Percentiles rank a stretch among this genome's conserved stretches.
These are phyloP conservation scores for Neurospora sp. DNA, from an alignment of 495 filamentous ascomycete species.

Conservation along the genomic window DNA sequence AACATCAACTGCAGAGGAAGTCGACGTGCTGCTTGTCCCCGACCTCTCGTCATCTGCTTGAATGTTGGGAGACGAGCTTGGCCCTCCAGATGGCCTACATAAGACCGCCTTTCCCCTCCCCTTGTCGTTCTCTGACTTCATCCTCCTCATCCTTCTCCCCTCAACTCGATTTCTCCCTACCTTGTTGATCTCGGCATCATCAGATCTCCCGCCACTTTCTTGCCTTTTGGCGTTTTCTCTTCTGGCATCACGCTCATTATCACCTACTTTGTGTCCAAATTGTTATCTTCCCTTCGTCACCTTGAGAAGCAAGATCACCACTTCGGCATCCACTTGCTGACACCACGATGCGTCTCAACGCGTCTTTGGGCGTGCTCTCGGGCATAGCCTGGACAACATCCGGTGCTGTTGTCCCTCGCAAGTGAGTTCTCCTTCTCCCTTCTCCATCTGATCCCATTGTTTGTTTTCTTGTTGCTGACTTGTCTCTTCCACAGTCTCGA, in stretches of 20 bases:
- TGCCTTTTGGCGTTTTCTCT: conserved; percentile 4
- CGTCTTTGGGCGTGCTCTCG: conserved; percentile 11
- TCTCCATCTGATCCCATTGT: not conserved
- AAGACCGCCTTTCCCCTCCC: not conserved
- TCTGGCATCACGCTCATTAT: conserved; percentile 11
- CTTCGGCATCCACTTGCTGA: not conserved
- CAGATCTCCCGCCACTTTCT: not conserved
- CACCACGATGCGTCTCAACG: conserved; percentile 19
- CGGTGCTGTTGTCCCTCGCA: conserved; percentile 12
- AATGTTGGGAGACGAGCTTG: not conserved
- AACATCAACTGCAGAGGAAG: not conserved
- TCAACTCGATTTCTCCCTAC: conserved; percentile 3
- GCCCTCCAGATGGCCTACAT: not conserved
- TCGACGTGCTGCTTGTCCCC: not conserved
- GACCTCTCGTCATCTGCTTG: not conserved
- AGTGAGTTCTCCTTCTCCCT: conserved; percentile 7
- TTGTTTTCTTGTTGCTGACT: conserved; percentile 4
- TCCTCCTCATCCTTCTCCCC: not conserved
- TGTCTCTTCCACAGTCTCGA: conserved; percentile 1
- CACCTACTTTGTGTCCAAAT: conserved; percentile 5
- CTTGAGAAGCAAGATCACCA: not conserved
- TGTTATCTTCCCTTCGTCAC: not conserved
- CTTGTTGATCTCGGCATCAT: not conserved
- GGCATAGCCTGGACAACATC: conserved; percentile 13
- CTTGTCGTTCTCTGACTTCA: not conserved